Evolutionary conservation across 2,329 filamentous ascomycete species (phyloP).

Genomic region (Botrytis sinoallii): DNA sequence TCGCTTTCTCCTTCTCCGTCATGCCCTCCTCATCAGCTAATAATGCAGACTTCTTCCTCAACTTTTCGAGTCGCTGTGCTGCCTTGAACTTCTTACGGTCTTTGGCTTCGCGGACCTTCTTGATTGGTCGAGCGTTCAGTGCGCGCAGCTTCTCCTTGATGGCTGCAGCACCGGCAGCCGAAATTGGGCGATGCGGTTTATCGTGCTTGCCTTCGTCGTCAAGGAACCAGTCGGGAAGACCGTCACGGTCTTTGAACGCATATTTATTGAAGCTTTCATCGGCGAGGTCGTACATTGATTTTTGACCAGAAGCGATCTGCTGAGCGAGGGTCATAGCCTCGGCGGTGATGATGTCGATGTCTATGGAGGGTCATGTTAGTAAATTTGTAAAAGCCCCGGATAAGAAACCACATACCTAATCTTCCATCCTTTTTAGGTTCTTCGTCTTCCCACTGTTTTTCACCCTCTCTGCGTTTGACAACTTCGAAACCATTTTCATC

Average conservation of each 20-base stretch:
- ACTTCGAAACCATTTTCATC: constrained; percentile 59
- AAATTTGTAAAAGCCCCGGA: neutral
- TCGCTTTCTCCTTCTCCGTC: constrained; percentile 94
- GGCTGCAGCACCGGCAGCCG: constrained; percentile 80
- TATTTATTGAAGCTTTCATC: constrained; percentile 95
- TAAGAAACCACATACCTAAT: constrained; percentile 44
- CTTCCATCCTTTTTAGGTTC: constrained; percentile 62
- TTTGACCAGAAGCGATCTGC: constrained; percentile 81
- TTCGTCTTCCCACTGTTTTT: constrained; percentile 65
- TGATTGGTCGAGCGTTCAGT: constrained; percentile 93
- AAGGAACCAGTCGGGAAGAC: constrained; percentile 95
- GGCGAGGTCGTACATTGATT: constrained; percentile 71
- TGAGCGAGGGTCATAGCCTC: constrained; percentile 98
- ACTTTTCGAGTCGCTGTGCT: constrained; percentile 84
- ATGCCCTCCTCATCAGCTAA: constrained; percentile 85
- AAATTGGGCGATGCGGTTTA: constrained; percentile 82
- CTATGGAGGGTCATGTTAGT: constrained; percentile 43
- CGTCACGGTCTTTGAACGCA: constrained; percentile 85
- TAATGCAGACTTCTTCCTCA: constrained; percentile 94
- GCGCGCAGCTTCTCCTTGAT: constrained; percentile 94
- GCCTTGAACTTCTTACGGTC: constrained; percentile 97
- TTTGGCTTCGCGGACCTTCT: constrained; percentile 96
- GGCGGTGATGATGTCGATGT: constrained; percentile 98
- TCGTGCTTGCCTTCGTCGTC: constrained; percentile 88
- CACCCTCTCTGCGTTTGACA: constrained; percentile 49